Base-by-base conservation (phyloP, 2,329 filamentous ascomycete genomes). In the Gnomoniopsis sp. region DNA sequence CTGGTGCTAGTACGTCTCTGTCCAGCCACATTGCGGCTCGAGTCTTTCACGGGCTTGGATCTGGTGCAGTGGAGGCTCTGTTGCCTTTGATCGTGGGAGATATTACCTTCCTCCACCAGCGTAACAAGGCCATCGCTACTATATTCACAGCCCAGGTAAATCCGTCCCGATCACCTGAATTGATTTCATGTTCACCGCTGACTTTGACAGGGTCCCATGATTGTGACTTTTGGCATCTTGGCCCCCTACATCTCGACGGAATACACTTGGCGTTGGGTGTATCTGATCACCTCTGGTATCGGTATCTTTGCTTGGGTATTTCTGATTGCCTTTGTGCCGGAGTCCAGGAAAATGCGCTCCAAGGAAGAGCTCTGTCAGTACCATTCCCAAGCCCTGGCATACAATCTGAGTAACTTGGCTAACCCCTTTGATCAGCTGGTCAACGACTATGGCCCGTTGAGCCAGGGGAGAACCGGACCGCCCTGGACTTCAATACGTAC, bases 81-180 rank as follows among this genome's bases (percentile, higher is more conserved):
- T 66, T 75, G 3, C 72, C 73, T 1, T 63, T 75, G n/a, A 70
- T 75, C 26, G 67, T 73, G 2, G 71, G 74, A 61, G 72, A 75
- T 49, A 68, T 75, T 34, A 68, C 72, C 47, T 75, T 75, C 34
- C 68, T 74, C 21, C 72, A 75, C 55, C 67, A 75, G 65, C 67
- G 72, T 6, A 73, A 74, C 61, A 65, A 65, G 49, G 72, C 68
- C n/a, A 67, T 74, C 22, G 67, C 71, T 2, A 63, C 67, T n/a
- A 63, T 73, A n/a, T 63, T 70, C 19, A 59, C 63, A 17, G 57
- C 55, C 15, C 66, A 65, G 33, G 56, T 64, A 49, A 26, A 50
- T 22, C 15, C 11, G 10, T 8, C 19, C 22, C 3, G 22, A 6
- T 0, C 6, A 11, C 3, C 11, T 22, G 14, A 19, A 47, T 21